Percentiles rank a stretch among this genome's conserved stretches.
Conservation (phyloP, 257 asterid species). For the Hygrophila difformis region DNA sequence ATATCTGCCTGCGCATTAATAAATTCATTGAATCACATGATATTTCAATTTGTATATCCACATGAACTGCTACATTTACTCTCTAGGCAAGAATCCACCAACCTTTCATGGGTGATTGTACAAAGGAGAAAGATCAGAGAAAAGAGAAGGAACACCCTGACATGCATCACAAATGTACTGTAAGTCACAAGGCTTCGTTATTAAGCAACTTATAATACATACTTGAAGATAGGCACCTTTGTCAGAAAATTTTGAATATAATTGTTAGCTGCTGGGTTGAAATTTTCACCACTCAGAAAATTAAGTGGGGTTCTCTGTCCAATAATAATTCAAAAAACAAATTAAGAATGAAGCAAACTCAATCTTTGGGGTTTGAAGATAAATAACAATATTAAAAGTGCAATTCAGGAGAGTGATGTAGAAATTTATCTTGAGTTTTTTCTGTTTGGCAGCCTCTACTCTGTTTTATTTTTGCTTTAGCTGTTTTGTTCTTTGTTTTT, state of each 20-base stretch:
- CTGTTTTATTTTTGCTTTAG: no score
- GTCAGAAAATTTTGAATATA: slow-evolving; percentile 71
- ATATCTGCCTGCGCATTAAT: slow-evolving; percentile 68
- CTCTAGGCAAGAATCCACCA: slow-evolving; percentile 20
- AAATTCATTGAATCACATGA: no score
- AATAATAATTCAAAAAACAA: slow-evolving; percentile 18
- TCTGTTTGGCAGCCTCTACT: no score
- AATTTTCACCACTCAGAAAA: slow-evolving; percentile 70
- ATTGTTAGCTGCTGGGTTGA: slow-evolving; percentile 58
- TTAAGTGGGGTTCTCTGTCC: slow-evolving; percentile 92
- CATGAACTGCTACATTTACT: slow-evolving; percentile 1
- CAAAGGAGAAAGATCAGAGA: slow-evolving; percentile 87
- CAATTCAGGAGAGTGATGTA: no score
- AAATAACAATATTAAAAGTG: no score
- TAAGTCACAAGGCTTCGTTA: slow-evolving; percentile 43
- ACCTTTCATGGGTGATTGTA: slow-evolving; percentile 90
- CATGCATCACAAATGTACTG: slow-evolving; percentile 22
- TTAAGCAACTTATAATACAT: no score
- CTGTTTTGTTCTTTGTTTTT: no score
- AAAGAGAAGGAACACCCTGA: slow-evolving; percentile 94
- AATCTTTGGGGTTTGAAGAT: no score
- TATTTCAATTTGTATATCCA: slow-evolving; percentile 3
- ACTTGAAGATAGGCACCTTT: slow-evolving; percentile 48
- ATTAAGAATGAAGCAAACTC: slow-evolving; percentile 7
- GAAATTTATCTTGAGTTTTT: no score